These are phyloP conservation scores for Pestalotiopsis sp. DNA, from an alignment of 2,329 filamentous ascomycete genomes.

Conservation along the genomic window DNA sequence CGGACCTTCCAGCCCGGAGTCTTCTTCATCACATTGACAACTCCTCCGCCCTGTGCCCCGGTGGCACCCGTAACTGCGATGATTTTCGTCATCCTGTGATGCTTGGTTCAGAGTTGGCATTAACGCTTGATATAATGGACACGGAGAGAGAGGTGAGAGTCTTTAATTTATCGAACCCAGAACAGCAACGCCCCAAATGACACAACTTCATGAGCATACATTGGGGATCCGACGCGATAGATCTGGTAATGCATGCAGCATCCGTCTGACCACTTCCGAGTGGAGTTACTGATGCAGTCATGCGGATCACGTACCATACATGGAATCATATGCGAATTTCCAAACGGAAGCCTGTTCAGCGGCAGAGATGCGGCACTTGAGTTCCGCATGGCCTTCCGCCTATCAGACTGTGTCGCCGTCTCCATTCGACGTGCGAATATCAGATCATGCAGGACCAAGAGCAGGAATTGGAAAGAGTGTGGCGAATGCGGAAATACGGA, in stretches of 20 bases:
- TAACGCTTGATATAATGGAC: no score
- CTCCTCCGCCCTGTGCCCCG: slow-evolving; percentile 14
- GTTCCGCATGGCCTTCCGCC: not conserved
- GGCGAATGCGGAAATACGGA: not conserved
- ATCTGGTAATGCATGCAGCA: not conserved
- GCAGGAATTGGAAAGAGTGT: not conserved
- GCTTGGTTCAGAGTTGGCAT: not conserved
- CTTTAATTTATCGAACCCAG: no score
- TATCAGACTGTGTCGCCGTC: not conserved
- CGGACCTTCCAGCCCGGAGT: slow-evolving; percentile 17
- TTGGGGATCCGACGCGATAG: not conserved
- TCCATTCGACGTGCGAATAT: not conserved
- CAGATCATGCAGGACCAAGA: not conserved
- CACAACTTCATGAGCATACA: not conserved
- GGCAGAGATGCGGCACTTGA: not conserved
- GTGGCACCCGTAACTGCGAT: slow-evolving; percentile 17
- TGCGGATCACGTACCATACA: not conserved
- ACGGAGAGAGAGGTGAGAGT: no score
- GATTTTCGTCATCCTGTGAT: slow-evolving; percentile 7
- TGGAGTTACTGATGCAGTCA: not conserved
- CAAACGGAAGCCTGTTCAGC: not conserved
- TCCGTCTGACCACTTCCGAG: not conserved
- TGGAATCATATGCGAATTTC: not conserved
- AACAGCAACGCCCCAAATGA: not conserved
- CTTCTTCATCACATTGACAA: slow-evolving; percentile 18